Conservation (phyloP, 139 green algal genomes). For the Marvania coccoides region DNA sequence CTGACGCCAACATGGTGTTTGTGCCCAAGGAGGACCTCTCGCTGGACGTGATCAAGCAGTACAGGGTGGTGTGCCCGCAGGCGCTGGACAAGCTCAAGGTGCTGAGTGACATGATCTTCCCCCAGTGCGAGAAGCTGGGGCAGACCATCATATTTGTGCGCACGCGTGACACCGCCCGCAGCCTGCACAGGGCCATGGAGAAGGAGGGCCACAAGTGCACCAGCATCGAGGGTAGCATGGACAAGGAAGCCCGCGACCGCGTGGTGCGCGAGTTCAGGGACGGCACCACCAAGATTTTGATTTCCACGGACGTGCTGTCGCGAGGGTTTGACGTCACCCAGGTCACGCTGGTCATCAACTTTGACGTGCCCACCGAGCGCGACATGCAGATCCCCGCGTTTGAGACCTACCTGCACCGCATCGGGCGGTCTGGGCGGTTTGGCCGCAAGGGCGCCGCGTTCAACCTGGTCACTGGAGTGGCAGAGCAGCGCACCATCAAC, state of each 20-base stretch:
- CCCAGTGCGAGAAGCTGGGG: slow-evolving; percentile 89
- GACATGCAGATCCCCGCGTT: slow-evolving; percentile 72
- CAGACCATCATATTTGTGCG: slow-evolving; percentile 99
- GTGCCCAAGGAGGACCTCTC: slow-evolving; percentile 85
- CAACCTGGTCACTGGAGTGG: slow-evolving; percentile 66
- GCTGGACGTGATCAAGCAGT: slow-evolving; percentile 98
- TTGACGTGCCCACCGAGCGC: slow-evolving; percentile 83
- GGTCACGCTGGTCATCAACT: slow-evolving; percentile 98
- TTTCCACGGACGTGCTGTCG: slow-evolving; percentile 92
- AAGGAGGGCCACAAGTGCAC: slow-evolving; percentile 90
- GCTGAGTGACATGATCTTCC: slow-evolving; percentile 88
- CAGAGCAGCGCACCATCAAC: slow-evolving; percentile 53
- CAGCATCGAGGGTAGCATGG: slow-evolving; percentile 83
- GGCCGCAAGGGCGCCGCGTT: slow-evolving; percentile 93
- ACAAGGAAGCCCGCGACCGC: slow-evolving; percentile 68
- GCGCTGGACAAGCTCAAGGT: slow-evolving; percentile 74
- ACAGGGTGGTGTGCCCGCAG: slow-evolving; percentile 76
- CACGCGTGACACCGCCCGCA: slow-evolving; percentile 50
- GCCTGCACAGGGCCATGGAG: slow-evolving; percentile 54
- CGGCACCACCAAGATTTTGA: slow-evolving; percentile 91
- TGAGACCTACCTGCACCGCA: slow-evolving; percentile 98
- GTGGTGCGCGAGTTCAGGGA: slow-evolving; percentile 90
- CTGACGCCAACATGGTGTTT: slow-evolving; percentile 81
- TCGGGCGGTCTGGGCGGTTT: slow-evolving; percentile 91
- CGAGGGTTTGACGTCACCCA: slow-evolving; percentile 94